Base-by-base conservation (phyloP, 2,329 filamentous ascomycete species). In the Hypoxylon sp. region DNA sequence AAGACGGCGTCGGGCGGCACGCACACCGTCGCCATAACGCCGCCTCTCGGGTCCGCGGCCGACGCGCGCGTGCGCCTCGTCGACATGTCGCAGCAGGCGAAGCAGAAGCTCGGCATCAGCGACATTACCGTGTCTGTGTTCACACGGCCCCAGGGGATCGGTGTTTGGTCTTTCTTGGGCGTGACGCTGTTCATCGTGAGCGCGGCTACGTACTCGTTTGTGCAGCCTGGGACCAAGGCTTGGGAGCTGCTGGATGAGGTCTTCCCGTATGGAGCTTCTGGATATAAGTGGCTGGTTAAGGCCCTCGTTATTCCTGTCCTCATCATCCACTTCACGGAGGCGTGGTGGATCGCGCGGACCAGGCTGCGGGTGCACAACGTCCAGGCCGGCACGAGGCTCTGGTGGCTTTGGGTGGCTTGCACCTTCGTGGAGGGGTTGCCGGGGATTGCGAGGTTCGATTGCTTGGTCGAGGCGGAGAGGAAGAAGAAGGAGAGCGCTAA, bases 31-130 rank as follows among this genome's bases (percentile, higher is more conserved):
- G 82, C 89, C 2, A 85, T 98, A 72, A 78, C 85, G 0, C 94
- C 94, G 9, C 88, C 92, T 0, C 86, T 98, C 82, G 80, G 81
- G n/a, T 84, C 85, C 37, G 90, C 90, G 79, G 80, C 83, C 37
- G 92, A 97, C 65, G 86, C 90, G 9, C 89, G 93, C 59, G 83
- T 86, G 51, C 88, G 92, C 57, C 83, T 95, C 44, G 89, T 97
- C 53, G 88, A 90, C 57, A 92, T 98, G 89, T 78, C 87, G 80
- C 71, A 88, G 82, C 76, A 78, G 76, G 76, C 87, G 72, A 85
- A 91, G 35, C 73, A 81, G 33, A 85, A 81, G 1, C 87, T 97
- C 11, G 89, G 87, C 14, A 84, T 91, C 75, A 74, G 86, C 83
- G 74, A 83, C 75, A 74, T 84, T 39, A 77, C 76, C 60, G 75